These are phyloP conservation scores for Tylopilus rubrobrunneus DNA, from an alignment of 768 basidiomycete genomes.

Conservation along the genomic window DNA sequence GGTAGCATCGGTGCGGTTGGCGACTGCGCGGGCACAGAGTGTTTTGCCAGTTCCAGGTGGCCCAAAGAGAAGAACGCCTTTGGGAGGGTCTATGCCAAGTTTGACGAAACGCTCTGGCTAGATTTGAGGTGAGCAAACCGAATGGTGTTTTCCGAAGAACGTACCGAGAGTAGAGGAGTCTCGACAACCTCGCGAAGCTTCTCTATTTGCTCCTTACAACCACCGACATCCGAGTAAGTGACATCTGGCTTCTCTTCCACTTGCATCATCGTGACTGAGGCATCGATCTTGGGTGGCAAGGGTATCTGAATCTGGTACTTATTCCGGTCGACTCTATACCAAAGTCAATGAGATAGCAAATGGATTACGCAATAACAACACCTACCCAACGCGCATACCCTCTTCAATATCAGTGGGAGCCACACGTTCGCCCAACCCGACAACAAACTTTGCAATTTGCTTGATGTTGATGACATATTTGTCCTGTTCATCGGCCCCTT, in stretches of 20 bases:
- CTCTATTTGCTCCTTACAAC: conserved; percentile 99
- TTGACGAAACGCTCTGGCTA: conserved; percentile 99
- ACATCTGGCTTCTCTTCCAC: conserved; percentile 99
- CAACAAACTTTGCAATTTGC: conserved; percentile 99
- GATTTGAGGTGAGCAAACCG: conserved; percentile 15
- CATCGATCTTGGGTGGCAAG: conserved; percentile 96
- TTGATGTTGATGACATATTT: conserved; percentile 99
- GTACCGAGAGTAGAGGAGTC: conserved; percentile 86
- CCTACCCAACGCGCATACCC: conserved; percentile 99
- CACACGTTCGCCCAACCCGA: conserved; percentile 93
- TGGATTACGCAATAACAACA: background rate
- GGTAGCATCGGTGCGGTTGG: conserved; percentile 97
- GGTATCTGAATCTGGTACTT: conserved; percentile 99
- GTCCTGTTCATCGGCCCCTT: conserved; percentile 98
- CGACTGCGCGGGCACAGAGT: conserved; percentile 95
- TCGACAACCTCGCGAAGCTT: conserved; percentile 98
- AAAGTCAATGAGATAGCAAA: conserved; percentile 5
- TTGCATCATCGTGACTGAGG: conserved; percentile 99
- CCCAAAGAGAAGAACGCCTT: conserved; percentile 94
- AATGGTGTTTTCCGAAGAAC: conserved; percentile 25
- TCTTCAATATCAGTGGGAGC: conserved; percentile 99
- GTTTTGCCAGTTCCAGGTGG: conserved; percentile 99
- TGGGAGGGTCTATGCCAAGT: conserved; percentile 98
- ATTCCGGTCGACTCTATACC: conserved; percentile 80
- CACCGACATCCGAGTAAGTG: conserved; percentile 96